These are phyloP conservation scores for Tephrocybe sp. DNA, from an alignment of 768 basidiomycete genomes.

Conservation along the genomic window DNA sequence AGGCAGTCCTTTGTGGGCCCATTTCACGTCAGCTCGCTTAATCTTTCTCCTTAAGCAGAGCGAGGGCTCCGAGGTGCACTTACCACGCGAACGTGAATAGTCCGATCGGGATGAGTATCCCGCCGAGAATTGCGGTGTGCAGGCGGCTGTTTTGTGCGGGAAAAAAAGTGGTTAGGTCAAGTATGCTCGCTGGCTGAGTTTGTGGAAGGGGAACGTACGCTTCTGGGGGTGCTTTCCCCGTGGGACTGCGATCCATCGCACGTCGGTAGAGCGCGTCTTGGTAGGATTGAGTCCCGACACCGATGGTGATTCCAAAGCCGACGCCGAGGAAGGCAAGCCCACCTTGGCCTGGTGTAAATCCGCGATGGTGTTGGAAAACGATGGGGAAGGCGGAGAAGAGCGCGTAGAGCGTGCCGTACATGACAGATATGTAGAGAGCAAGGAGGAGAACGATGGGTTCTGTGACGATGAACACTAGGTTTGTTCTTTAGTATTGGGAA, in stretches of 20 bases:
- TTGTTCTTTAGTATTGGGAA: conserved; percentile 1
- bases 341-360: conserved; percentile 52
- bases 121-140: conserved; percentile 56
- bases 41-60: too few relatives aligned
- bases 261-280: conserved; percentile 54
- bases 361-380: conserved; percentile 53
- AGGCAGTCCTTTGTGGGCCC: conserved; percentile 42
- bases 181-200: neutral
- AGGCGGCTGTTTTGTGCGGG: conserved; percentile 48
- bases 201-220: conserved; percentile 39
- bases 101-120: conserved; percentile 51
- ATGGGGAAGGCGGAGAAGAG: conserved; percentile 65
- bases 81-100: conserved; percentile 72
- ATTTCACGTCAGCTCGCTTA: neutral
- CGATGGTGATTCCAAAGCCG: conserved; percentile 55
- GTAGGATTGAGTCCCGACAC: conserved; percentile 49
- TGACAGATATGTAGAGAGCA: conserved; percentile 58
- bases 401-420: conserved; percentile 64
- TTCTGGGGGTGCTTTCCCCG: conserved; percentile 58
- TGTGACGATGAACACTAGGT: conserved; percentile 56
- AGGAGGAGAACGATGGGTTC: conserved; percentile 65
- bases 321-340: conserved; percentile 68
- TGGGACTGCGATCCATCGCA: conserved; percentile 46
- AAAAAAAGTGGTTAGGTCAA: neutral
- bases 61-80: neutral